Base-by-base conservation (phyloP, 805 yeast genomes). In the Novakomyces olei region DNA sequence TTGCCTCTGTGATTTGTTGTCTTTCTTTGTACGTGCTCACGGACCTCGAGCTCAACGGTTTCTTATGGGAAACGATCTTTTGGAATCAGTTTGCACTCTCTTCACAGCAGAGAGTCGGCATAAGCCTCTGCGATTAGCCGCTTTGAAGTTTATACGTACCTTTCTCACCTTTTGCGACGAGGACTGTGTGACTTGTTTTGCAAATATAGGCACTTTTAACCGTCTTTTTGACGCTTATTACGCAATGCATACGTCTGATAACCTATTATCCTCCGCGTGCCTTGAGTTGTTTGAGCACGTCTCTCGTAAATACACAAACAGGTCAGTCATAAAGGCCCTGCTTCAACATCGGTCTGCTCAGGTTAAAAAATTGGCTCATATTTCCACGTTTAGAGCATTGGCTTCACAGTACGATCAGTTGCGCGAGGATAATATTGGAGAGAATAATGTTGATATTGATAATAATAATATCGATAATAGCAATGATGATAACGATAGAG, bases 201-300 rank as follows among this genome's bases (percentile, higher is more conserved):
- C 75, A 12, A 57, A 67, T 10, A 56, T 68, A 35, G 61, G 68
- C 30, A 47, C 72, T 4, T 56, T 72, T 34, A 57, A 52, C 3
- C 53, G 58, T 15, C 57, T 72, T 22, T 60, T 77, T 36, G 45
- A 49, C 1, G 54, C 68, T 31, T 57, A 76, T 38, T 51, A 55
- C 15, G 61, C 55, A 9, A 63, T 67, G 6, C 55, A 61, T 5
- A 51, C 57, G 19, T 51, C 53, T 25, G 69, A 76, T 46, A 75
- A 72, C 45, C 52, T 81, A 37, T 62, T 75, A 2, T 75, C 69
- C 44, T 80, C 94, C 0, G 65, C 83, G 4, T 65, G 85, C 39
- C 56, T 80, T 29, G 81, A 76, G 46, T 56, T 83, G 15, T 54
- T 72, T 22, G 74, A 67, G 41, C n/a, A n/a, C n/a, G n/a, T n/a